A percentile compares a stretch with the other conserved stretches of the same genome.
Conservation (phyloP, 371 early-diverging fungal species). For the Syncephalis plumigaleata region DNA sequence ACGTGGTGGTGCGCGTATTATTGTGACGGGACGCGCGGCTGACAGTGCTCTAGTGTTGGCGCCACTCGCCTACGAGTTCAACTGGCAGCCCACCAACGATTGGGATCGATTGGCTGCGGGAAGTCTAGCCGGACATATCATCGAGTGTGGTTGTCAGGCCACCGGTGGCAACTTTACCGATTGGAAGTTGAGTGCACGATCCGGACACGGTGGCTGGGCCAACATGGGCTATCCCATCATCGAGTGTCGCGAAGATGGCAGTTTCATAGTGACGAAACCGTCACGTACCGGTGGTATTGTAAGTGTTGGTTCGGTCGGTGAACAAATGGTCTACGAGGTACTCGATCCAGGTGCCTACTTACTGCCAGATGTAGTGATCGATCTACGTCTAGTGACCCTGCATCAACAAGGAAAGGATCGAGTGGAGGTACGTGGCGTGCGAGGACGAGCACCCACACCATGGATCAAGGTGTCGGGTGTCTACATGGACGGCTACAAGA, state of each 20-base stretch:
- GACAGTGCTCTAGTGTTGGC: constrained; percentile 47
- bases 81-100: constrained; percentile 27
- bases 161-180: constrained; percentile 67
- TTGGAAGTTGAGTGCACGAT: constrained; percentile 40
- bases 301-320: constrained; percentile 37
- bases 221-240: constrained; percentile 63
- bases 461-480: constrained; percentile 50
- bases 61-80: constrained; percentile 33
- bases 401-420: constrained; percentile 33
- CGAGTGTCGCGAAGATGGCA: constrained; percentile 33
- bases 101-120: constrained; percentile 48
- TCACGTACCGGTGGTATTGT: constrained; percentile 52
- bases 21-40: constrained; percentile 57
- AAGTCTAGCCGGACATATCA: constrained; percentile 53
- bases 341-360: constrained; percentile 48
- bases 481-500: constrained; percentile 47
- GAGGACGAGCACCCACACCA: constrained; percentile 42
- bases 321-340: constrained; percentile 55
- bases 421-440: constrained; percentile 44
- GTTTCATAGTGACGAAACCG: constrained; percentile 49
- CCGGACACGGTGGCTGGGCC: constrained; percentile 36
- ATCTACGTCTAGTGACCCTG: constrained; percentile 39
- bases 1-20: constrained; percentile 38
- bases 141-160: constrained; percentile 60
- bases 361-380: constrained; percentile 54